Evolutionary conservation across 2,329 filamentous ascomycete species (phyloP).

Genomic region (Neobulgaria alba): DNA sequence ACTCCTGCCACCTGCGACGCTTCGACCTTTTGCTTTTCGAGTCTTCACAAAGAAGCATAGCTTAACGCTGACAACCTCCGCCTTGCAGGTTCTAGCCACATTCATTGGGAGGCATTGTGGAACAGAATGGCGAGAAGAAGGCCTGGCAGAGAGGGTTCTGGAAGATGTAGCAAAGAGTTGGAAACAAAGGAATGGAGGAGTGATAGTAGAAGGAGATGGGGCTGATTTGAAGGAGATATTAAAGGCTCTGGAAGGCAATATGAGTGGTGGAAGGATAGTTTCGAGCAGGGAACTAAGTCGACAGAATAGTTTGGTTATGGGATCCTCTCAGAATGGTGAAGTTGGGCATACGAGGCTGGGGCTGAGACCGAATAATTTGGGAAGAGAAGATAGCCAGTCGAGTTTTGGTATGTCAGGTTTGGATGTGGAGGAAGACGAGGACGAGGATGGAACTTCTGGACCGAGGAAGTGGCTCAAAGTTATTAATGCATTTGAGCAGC

Average conservation of each 20-base stretch:
- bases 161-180: constrained; percentile 87
- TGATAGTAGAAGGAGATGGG: constrained; percentile 80
- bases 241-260: constrained; percentile 75
- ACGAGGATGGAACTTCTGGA: constrained; percentile 50
- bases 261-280: constrained; percentile 72
- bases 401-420: constrained; percentile 55
- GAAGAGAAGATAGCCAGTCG: constrained; percentile 52
- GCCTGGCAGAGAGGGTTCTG: constrained; percentile 81
- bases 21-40: constrained; percentile 85
- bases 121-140: constrained; percentile 92
- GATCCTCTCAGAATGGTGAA: constrained; percentile 42
- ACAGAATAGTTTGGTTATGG: constrained; percentile 57
- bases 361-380: constrained; percentile 35
- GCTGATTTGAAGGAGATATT: constrained; percentile 74
- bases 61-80: constrained; percentile 79
- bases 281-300: constrained; percentile 46
- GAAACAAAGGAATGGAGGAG: constrained; percentile 82
- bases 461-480: constrained; percentile 78
- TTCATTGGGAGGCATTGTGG: constrained; percentile 94
- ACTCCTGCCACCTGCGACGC: constrained; percentile 73
- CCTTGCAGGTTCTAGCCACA: constrained; percentile 72
- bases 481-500: constrained; percentile 77
- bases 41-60: constrained; percentile 98
- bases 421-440: constrained; percentile 45
- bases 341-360: constrained; percentile 48